These are phyloP conservation scores for Curvularia sp. DNA, from an alignment of 2,329 filamentous ascomycete genomes.

Conservation along the genomic window DNA sequence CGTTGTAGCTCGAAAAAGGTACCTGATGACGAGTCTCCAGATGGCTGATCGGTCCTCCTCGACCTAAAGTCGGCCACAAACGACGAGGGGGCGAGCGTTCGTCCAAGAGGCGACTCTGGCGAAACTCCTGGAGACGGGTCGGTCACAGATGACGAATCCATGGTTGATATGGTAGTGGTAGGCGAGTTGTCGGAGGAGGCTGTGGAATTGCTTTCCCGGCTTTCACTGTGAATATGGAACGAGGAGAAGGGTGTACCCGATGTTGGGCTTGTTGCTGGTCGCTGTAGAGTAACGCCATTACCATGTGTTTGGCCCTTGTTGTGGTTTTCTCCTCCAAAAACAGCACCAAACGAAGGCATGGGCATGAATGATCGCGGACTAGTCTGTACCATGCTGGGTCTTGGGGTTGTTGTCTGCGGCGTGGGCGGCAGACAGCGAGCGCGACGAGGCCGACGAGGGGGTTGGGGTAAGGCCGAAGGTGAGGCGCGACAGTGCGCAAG, in stretches of 20 bases:
- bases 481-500: slow-evolving; percentile 20
- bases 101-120: slow-evolving; percentile 83
- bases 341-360: slow-evolving; percentile 78
- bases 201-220: slow-evolving; percentile 78
- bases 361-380: slow-evolving; percentile 49
- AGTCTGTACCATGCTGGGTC: slow-evolving; percentile 50
- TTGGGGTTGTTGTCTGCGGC: slow-evolving; percentile 18
- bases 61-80: slow-evolving; percentile 66
- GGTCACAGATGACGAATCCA: slow-evolving; percentile 87
- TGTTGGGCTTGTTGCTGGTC: slow-evolving; percentile 46
- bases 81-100: slow-evolving; percentile 72
- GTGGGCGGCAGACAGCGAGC: slow-evolving; percentile 31
- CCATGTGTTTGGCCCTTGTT: slow-evolving; percentile 56
- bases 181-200: slow-evolving; percentile 94
- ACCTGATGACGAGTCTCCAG: slow-evolving; percentile 53
- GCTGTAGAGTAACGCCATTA: slow-evolving; percentile 43
- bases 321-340: slow-evolving; percentile 68
- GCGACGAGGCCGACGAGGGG: slow-evolving; percentile 27
- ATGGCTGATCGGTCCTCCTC: slow-evolving; percentile 39
- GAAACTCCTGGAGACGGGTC: slow-evolving; percentile 90
- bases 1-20: slow-evolving; percentile 63
- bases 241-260: slow-evolving; percentile 47
- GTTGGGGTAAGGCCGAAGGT: slow-evolving; percentile 11
- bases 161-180: slow-evolving; percentile 90
- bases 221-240: slow-evolving; percentile 69